phyloP scores from a whole-genome alignment of 2,329 filamentous ascomycete species.

The Lachnellula hyalina region DNA sequence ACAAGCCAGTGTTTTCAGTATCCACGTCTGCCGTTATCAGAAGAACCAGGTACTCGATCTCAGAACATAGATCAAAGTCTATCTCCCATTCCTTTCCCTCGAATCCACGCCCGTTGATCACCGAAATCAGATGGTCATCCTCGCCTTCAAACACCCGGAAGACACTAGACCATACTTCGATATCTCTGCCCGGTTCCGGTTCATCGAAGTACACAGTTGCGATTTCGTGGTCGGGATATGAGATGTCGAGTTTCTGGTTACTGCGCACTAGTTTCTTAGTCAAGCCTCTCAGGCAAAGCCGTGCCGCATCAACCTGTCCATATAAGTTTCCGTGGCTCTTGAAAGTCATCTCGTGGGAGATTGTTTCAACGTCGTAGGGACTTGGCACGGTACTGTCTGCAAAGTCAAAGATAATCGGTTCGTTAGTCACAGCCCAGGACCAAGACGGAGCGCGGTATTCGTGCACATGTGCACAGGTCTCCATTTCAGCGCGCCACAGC shows the following conservation, averaged over 20 bases:
- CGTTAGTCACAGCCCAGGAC: background rate
- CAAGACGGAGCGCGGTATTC: background rate
- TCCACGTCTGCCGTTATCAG: background rate
- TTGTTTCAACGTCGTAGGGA: too few relatives aligned
- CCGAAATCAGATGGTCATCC: too few relatives aligned
- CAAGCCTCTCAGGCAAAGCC: background rate
- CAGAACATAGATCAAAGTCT: too few relatives aligned
- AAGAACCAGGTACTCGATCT: too few relatives aligned
- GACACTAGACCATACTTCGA: background rate
- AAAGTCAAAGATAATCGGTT: background rate
- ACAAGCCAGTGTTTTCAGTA: background rate
- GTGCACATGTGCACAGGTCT: background rate
- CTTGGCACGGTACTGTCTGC: too few relatives aligned
- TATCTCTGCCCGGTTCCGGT: background rate
- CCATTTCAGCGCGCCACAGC: background rate
- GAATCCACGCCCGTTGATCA: too few relatives aligned
- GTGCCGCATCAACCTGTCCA: background rate
- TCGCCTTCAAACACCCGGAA: too few relatives aligned
- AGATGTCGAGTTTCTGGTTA: background rate
- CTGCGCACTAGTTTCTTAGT: background rate
- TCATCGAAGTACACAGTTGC: background rate
- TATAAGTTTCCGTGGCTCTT: background rate
- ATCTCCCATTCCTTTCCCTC: too few relatives aligned
- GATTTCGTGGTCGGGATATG: too few relatives aligned
- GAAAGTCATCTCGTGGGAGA: too few relatives aligned